phyloP scores from a whole-genome alignment of 75 land plant species.

The Chamaecyparis obtusa region DNA sequence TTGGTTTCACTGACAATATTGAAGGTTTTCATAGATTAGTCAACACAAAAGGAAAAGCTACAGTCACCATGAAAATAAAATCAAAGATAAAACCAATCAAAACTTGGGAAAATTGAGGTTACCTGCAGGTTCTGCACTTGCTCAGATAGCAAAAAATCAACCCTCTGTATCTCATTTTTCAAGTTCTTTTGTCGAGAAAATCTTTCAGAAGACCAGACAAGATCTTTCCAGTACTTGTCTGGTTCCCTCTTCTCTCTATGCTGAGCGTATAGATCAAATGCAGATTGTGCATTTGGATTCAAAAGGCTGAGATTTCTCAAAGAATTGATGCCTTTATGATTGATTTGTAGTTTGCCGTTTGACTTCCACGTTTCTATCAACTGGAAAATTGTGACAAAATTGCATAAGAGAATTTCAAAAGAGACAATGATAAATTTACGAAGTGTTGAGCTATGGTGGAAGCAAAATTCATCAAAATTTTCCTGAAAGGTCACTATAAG shows the following conservation, averaged over 20 bases:
- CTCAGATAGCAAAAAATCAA: background rate
- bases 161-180: background rate
- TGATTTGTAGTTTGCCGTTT: background rate
- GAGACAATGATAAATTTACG: background rate
- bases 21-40: background rate
- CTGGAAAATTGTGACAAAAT: background rate
- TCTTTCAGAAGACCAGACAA: conserved; percentile 9
- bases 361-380: background rate
- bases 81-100: background rate
- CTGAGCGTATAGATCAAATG: background rate
- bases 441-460: background rate
- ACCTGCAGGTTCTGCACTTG: background rate
- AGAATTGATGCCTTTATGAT: background rate
- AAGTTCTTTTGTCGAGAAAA: conserved; percentile 4
- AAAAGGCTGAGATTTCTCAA: conserved; percentile 1
- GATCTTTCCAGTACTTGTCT: conserved; percentile 7
- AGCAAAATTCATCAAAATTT: background rate
- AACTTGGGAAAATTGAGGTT: background rate
- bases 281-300: conserved; percentile 16
- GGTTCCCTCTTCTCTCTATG: background rate
- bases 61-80: background rate
- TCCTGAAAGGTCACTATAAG: background rate
- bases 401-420: background rate
- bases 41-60: background rate
- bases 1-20: background rate